Evolutionary conservation across 1,284 basidiomycete species (phyloP), one percentile per base, ranked within the genome.

Genomic region (Sanghuangporus baumii): DNA sequence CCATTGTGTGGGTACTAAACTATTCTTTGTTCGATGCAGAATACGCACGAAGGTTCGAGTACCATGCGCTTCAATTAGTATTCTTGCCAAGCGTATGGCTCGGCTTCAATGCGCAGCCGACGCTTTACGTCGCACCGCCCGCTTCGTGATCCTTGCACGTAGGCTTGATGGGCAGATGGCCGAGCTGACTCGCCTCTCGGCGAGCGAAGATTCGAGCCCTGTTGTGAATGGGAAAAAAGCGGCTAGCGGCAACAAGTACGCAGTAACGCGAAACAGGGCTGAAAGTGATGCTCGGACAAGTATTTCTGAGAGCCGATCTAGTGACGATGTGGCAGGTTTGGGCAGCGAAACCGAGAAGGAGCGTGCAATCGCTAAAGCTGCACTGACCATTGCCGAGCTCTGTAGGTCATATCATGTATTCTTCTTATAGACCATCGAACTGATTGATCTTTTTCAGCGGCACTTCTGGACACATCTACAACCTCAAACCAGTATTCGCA

Each of bases 331-430:
- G 7, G 37, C 57, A 38, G 48, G 34, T 46, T 71, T 72, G 16
- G 82, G 84, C 48, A 72, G 77, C 31, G 88, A 91, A 70, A 88
- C 90, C 37, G 93, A 94, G 66, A 89, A 87, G 72, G 93, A 96
- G 70, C 80, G 93, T 5, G 85, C 86, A 11, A 86, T 96, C 67
- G 89, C 93, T 2, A 95, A 95, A 73, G 94, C 95, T 1, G 94
- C 94, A 8, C 76, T 97, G 67, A 94, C 87, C 47, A 86, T 96
- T 4, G 92, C 94, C 1, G 94, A 98, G 73, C 79, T 97, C 43
- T 83, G 93, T 93, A 65, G 68, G 38, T 41, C 7, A 46, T 16
- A 46, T 36, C 20, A 43, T 55, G 31, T 4, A 36, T 55, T 8
- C 23, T 55, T 14, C n/a, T 37, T 43, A 16, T 20, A 46, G 40